Evolutionary conservation across 805 yeast genomes (phyloP), one percentile per base, ranked within the genome.

Genomic region (Candida xiaguanensis): DNA sequence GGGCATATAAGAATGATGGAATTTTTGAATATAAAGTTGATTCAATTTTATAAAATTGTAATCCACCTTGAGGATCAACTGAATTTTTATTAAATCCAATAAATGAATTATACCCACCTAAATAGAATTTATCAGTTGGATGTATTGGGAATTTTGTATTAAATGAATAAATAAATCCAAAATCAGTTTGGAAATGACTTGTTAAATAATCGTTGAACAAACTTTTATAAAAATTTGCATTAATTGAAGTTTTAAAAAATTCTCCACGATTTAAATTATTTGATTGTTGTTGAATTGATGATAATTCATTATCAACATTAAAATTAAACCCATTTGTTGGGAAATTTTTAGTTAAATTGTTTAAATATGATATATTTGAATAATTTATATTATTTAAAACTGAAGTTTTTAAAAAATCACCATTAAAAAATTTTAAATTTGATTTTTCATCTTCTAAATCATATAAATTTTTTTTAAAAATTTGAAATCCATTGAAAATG

Each of bases 21-120:
- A 87, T 48, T 32, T 77, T 74, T 16, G 82, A 63, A 50, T 77
- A 77, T n/a, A 82, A 19, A 29, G 84, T 74, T 2, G 73, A 46
- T 3, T 88, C 85, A 17, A 75, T 60, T 22, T 83, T 75, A 36
- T 74, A 58, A 51, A 70, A 80, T 40, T 69, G 72, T 27, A 77
- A 75, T 5, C 95, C 96, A 5, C 96, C 96, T 41, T 78, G 68
- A 1, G 82, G 79, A 11, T 93, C 90, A 25, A 85, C 57, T 0
- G 86, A 77, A 64, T 82, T 82, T 38, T 74, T 65, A 24, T 75
- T 69, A 53, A 84, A 86, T 1, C 90, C 88, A 41, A 84, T 69
- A 20, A 88, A 77, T 39, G 82, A 83, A 39, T 79, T 74, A 11
- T 80, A 75, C 0, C 96, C 96, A 13, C 96, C 95, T 32, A 85